Evolutionary conservation across 106 monocot species (phyloP).

Genomic region (Acorus calamus): DNA sequence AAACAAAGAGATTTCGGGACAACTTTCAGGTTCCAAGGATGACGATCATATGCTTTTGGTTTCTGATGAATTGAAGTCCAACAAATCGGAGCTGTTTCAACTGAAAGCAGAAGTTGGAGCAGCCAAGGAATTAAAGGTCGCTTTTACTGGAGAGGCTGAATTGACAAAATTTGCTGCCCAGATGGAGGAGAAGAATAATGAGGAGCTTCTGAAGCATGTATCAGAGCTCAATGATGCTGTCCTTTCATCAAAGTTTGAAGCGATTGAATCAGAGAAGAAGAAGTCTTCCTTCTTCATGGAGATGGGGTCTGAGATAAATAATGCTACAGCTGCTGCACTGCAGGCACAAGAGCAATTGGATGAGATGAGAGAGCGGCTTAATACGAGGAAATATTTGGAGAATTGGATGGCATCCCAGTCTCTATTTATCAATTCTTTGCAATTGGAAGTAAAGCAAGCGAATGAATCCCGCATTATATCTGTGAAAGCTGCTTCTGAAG

Average conservation of each 20-base stretch:
- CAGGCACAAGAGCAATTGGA: slow-evolving; percentile 6
- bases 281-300: slow-evolving; percentile 10
- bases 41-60: neutral
- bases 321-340: slow-evolving; percentile 8
- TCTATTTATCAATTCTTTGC: slow-evolving; percentile 16
- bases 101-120: slow-evolving; percentile 9
- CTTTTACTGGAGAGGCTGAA: neutral
- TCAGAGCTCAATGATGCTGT: slow-evolving; percentile 1
- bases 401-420: slow-evolving; percentile 9
- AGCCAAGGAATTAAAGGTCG: slow-evolving; percentile 6
- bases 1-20: neutral
- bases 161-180: neutral
- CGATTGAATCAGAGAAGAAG: slow-evolving; percentile 12
- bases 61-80: slow-evolving; percentile 10
- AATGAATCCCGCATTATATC: slow-evolving; percentile 4
- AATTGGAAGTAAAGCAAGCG: slow-evolving; percentile 21
- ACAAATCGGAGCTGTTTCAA: slow-evolving; percentile 14
- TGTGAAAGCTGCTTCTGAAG: slow-evolving; percentile 1
- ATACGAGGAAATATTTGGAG: slow-evolving; percentile 9
- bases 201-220: slow-evolving; percentile 1
- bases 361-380: slow-evolving; percentile 6
- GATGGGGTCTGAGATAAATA: slow-evolving; percentile 12
- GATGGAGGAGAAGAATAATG: slow-evolving; percentile 13
- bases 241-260: slow-evolving; percentile 8
- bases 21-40: slow-evolving; percentile 1